Percentiles rank a stretch among this genome's conserved stretches.
Evolutionary conservation across 1,139 yeast species (phyloP).

Genomic region (Kurtzmaniella quercitrusa): DNA sequence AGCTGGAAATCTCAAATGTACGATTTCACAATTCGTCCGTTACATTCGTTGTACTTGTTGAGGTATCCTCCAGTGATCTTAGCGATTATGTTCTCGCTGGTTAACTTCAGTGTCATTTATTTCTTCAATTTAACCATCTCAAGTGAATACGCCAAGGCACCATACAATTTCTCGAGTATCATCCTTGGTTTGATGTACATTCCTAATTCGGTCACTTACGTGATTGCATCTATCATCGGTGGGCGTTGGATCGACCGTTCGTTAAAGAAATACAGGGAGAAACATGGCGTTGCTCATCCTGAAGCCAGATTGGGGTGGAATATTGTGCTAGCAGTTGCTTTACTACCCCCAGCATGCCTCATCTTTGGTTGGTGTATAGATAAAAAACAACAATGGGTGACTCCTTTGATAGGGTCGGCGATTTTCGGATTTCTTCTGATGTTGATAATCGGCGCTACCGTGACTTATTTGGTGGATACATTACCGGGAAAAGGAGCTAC

Average conservation of each 20-base stretch:
- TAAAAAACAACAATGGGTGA: constrained; percentile 64
- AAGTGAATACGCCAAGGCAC: constrained; percentile 54
- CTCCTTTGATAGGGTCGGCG: constrained; percentile 75
- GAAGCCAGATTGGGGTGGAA: constrained; percentile 80
- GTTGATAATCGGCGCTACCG: constrained; percentile 79
- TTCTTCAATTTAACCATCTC: constrained; percentile 74
- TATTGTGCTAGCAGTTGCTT: constrained; percentile 56
- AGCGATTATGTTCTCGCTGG: constrained; percentile 60
- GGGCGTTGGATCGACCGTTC: constrained; percentile 76
- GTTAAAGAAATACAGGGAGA: constrained; percentile 48
- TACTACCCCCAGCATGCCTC: constrained; percentile 62
- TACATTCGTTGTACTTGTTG: constrained; percentile 48
- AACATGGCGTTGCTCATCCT: constrained; percentile 63
- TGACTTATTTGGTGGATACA: constrained; percentile 79
- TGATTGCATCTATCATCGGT: constrained; percentile 68
- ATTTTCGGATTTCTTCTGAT: constrained; percentile 78
- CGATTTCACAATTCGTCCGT: constrained; percentile 42
- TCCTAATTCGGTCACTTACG: constrained; percentile 77
- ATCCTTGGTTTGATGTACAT: constrained; percentile 74
- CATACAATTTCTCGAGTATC: constrained; percentile 65
- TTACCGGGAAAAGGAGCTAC: constrained; percentile 88
- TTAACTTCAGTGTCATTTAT: constrained; percentile 65
- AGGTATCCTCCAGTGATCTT: constrained; percentile 70
- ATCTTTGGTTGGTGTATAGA: constrained; percentile 83
- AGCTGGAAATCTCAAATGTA: constrained; percentile 23